Evolutionary conservation across 345 rosid species (phyloP).

Genomic region (Eucalyptus coolabah): DNA sequence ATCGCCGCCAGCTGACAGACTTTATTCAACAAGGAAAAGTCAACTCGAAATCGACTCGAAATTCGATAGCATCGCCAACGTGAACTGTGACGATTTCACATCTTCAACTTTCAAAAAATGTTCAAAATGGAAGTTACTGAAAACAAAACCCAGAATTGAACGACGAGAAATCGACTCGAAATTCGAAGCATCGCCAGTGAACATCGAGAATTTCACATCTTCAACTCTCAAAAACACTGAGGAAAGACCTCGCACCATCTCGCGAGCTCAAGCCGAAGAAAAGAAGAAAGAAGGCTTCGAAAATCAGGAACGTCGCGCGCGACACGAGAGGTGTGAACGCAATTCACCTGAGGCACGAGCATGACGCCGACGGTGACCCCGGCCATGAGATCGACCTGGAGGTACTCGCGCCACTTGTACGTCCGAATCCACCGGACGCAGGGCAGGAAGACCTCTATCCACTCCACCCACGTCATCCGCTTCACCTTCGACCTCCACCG

Average conservation of each 20-base stretch:
- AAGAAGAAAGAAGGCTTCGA: background rate
- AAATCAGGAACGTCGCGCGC: background rate
- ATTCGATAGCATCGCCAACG: background rate
- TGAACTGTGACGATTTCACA: background rate
- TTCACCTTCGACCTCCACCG: slow-evolving; percentile 30
- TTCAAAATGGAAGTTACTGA: too few species aligned
- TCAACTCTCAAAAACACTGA: background rate
- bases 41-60: background rate
- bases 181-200: too few species aligned
- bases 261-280: background rate
- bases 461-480: slow-evolving; percentile 41
- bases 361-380: slow-evolving; percentile 88
- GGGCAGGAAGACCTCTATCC: slow-evolving; percentile 58
- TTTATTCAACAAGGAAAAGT: background rate
- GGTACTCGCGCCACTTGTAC: slow-evolving; percentile 69
- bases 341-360: slow-evolving; percentile 98
- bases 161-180: too few species aligned
- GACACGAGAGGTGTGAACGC: background rate
- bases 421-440: slow-evolving; percentile 85
- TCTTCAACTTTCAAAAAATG: background rate
- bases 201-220: background rate
- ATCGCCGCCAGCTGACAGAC: background rate
- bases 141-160: too few species aligned
- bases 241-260: background rate
- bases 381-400: slow-evolving; percentile 87